Evolutionary conservation across 2,329 filamentous ascomycete genomes (phyloP), one percentile per base, ranked within the genome.

Genomic region (Penicillium brevicompactum): DNA sequence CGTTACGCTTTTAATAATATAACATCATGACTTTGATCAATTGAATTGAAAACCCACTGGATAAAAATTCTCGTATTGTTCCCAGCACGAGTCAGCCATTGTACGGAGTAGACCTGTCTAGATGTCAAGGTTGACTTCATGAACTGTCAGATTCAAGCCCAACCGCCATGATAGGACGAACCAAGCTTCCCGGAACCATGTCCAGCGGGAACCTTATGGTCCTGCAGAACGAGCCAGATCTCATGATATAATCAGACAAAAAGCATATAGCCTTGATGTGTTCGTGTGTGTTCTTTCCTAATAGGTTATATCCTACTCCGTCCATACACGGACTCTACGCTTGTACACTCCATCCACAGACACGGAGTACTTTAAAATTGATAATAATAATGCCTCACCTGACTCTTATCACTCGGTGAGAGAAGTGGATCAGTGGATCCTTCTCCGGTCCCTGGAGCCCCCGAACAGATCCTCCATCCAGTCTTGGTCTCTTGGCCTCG

Each of bases 121-220:
- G 18, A 11, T 43, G 32, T 34, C 32, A 11, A 11, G 14, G 32
- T 41, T 41, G 38, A 18, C 14, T 24, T n/a, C 18, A 24, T 16
- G 18, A 27, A 18, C 40, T 37, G 41, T 46, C 49, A 49, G 22
- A 46, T n/a, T 13, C 8, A 27, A 47, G 32, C 7, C 37, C 37
- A 34, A 11, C 14, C 11, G 32, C 14, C 21, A 44, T 54, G 11
- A 37, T n/a, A 42, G 34, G 41, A 18, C 34, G 41, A 51, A 41
- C 52, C 52, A 54, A 54, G 52, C 46, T 51, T 46, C 34, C 7
- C 2, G 1, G 41, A 54, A 30, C 52, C 47, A 45, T 45, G 46
- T 45, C 41, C 8, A 45, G 18, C 38, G 16, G 10, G 5, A 54
- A 54, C 46, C 41, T 40, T 54, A 53, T 37, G 24, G 11, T 18